Conservation (phyloP, 2,329 filamentous ascomycete genomes). For the Stagonosporopsis chrysanthemi region DNA sequence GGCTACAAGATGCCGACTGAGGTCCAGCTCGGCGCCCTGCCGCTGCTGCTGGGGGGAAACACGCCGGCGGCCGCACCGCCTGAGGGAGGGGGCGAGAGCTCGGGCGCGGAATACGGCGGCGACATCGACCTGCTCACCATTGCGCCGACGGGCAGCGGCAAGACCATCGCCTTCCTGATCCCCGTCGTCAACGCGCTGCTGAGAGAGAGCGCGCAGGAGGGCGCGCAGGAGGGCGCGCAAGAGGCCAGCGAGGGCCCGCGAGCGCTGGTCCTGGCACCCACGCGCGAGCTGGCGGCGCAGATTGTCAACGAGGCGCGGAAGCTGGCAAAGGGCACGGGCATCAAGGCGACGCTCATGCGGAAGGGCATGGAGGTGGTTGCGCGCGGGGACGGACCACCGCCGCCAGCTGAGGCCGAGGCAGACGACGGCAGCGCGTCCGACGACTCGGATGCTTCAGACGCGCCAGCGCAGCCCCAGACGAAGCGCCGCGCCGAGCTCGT, state of each 20-base stretch:
- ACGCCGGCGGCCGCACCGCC: background rate
- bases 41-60: constrained; percentile 71
- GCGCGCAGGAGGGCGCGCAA: too few relatives aligned
- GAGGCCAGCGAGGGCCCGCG: constrained; percentile 36
- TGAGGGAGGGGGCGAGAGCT: constrained; percentile 45
- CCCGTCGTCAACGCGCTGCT: constrained; percentile 79
- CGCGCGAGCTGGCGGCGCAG: constrained; percentile 59
- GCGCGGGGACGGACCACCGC: constrained; percentile 19
- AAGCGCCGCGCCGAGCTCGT: constrained; percentile 60
- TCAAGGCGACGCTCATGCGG: constrained; percentile 81
- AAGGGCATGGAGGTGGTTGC: constrained; percentile 77
- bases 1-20: constrained; percentile 90
- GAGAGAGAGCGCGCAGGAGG: constrained; percentile 36
- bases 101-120: constrained; percentile 33
- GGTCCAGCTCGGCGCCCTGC: constrained; percentile 87
- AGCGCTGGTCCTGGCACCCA: constrained; percentile 59
- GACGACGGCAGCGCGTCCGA: constrained; percentile 45
- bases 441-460: constrained; percentile 49
- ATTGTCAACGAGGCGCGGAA: constrained; percentile 79
- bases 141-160: constrained; percentile 94
- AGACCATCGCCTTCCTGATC: constrained; percentile 92
- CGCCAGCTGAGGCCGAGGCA: too few relatives aligned
- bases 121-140: constrained; percentile 82
- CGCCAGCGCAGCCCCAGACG: constrained; percentile 40
- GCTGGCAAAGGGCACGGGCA: constrained; percentile 75